Evolutionary conservation across 176 grass and related monocot species (phyloP).

Genomic region (Otatea glauca): DNA sequence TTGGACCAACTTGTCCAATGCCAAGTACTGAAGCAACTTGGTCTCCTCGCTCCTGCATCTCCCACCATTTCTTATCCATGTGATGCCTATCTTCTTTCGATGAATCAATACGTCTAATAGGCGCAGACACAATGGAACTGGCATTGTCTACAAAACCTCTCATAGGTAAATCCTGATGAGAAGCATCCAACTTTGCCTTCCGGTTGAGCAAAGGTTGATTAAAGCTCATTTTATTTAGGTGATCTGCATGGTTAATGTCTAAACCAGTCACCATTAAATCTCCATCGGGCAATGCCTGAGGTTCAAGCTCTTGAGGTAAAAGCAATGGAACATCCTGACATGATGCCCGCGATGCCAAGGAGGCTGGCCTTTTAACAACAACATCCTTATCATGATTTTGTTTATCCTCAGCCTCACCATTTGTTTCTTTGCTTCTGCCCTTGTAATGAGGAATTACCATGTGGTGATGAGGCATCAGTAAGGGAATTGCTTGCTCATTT

Average conservation of each 20-base stretch:
- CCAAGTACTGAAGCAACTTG: constrained; percentile 80
- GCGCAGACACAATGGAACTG: constrained; percentile 52
- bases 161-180: constrained; percentile 85
- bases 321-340: constrained; percentile 76
- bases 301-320: constrained; percentile 87
- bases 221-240: constrained; percentile 56
- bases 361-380: constrained; percentile 45
- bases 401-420: constrained; percentile 58
- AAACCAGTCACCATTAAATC: constrained; percentile 59
- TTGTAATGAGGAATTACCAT: constrained; percentile 95
- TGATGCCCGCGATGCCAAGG: constrained; percentile 54
- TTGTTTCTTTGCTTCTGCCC: constrained; percentile 70
- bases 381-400: constrained; percentile 43
- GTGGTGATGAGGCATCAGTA: constrained; percentile 97
- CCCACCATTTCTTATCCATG: constrained; percentile 88
- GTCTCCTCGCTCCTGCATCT: constrained; percentile 79
- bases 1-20: constrained; percentile 88
- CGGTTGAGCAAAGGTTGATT: constrained; percentile 72
- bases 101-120: constrained; percentile 52
- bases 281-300: constrained; percentile 49
- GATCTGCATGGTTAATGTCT: constrained; percentile 54
- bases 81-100: constrained; percentile 55
- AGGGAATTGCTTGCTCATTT: constrained; percentile 95
- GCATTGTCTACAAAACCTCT: constrained; percentile 88
- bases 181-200: constrained; percentile 78